Evolutionary conservation across 1,284 basidiomycete species (phyloP).

Genomic region (Papiliotrema fonsecae): DNA sequence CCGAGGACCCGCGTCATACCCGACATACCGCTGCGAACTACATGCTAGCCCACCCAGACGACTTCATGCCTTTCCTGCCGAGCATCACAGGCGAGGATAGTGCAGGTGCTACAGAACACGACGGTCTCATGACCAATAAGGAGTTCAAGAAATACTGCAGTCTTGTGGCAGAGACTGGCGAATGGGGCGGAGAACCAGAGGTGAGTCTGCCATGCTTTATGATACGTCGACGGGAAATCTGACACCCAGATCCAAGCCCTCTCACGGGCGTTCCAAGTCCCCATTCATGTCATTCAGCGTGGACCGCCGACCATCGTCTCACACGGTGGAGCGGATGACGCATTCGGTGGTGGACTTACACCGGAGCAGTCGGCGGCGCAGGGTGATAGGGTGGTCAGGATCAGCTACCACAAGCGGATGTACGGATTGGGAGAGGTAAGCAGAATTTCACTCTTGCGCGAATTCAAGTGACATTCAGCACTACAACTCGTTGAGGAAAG

Average conservation of each 20-base stretch:
- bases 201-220: constrained; percentile 48
- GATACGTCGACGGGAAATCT: not conserved
- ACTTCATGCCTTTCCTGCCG: constrained; percentile 91
- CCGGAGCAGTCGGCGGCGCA: constrained; percentile 41
- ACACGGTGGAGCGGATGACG: constrained; percentile 54
- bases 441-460: constrained; percentile 7
- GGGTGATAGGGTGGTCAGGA: constrained; percentile 58
- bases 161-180: constrained; percentile 72
- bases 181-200: constrained; percentile 98
- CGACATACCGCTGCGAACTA: constrained; percentile 73
- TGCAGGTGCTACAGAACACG: constrained; percentile 57
- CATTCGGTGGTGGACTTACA: constrained; percentile 42
- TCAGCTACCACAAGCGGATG: constrained; percentile 86
- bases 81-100: constrained; percentile 69
- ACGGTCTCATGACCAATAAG: constrained; percentile 65
- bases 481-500: constrained; percentile 17
- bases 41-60: constrained; percentile 77
- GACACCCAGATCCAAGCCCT: constrained; percentile 68
- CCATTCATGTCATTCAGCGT: constrained; percentile 88
- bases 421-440: constrained; percentile 89
- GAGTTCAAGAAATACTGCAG: constrained; percentile 76
- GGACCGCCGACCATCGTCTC: constrained; percentile 76
- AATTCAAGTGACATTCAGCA: constrained; percentile 6
- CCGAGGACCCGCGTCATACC: constrained; percentile 43
- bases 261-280: constrained; percentile 72